Evolutionary conservation across 345 rosid species (phyloP), one percentile per base, ranked within the genome.

Genomic region (Linum tenue): DNA sequence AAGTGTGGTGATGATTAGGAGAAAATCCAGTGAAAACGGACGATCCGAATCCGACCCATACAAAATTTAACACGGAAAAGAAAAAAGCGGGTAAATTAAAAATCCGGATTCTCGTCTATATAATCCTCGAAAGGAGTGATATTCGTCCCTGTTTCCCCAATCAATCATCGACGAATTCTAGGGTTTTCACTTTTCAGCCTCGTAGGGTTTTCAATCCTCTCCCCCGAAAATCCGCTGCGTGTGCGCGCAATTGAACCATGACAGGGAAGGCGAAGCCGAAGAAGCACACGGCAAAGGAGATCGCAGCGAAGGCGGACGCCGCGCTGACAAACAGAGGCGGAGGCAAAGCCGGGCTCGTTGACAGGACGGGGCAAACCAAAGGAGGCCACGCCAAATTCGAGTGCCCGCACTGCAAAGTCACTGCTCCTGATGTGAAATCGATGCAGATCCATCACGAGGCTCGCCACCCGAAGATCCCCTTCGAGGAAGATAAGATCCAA

Each of bases 251-350:
- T 48, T 9, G 7, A 15, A 70, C 14, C 59, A 89, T 89, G 94
- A 89, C 96, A 0, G 96, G 96, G 5, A 92, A 92, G 83, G 97
- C 98, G 31, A 90, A 92, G 90, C 98, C 98, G 11, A 92, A 92
- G 94, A 92, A 92, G 90, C 98, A 92, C 78, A 90, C 98, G 38
- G 96, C 98, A 56, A 92, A 92, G 81, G 98, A 90, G 83, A 77
- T 92, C 71, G 84, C 87, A 7, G 73, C 92, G n/a, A 92, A 92
- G 81, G 70, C 80, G 56, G 98, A 92, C 72, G 97, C 97, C 0
- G 98, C 98, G 16, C 76, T 80, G n/a, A 92, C 98, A 7, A 92
- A 85, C 81, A 74, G 97, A 7, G 98, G 98, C 57, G 98, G 98
- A 22, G 98, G 98, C 16, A 86, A 83, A 75, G 98, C 96, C 1